These are phyloP conservation scores for Protomyces pachydermus DNA, from an alignment of 1,139 yeast genomes.

Conservation along the genomic window DNA sequence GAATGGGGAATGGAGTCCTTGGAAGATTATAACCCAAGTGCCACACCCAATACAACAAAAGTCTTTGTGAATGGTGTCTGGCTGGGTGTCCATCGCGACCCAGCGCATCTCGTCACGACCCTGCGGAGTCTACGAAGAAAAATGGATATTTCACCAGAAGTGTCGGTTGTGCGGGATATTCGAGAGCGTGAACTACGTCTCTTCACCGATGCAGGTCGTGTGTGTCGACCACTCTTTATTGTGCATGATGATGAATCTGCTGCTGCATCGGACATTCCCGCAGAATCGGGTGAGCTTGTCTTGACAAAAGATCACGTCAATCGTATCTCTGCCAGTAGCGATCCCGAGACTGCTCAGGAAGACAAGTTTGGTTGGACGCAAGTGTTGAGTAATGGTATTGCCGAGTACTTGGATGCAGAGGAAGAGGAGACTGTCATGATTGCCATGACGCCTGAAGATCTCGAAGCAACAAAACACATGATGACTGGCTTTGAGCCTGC, in stretches of 20 bases:
- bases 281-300: constrained; percentile 64
- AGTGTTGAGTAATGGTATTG: constrained; percentile 75
- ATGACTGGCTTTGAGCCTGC: constrained; percentile 44
- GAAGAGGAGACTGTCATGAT: constrained; percentile 97
- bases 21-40: constrained; percentile 91
- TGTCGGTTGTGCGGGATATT: constrained; percentile 91
- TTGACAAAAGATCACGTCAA: constrained; percentile 79
- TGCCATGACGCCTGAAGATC: constrained; percentile 98
- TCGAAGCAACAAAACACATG: constrained; percentile 61
- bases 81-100: constrained; percentile 98
- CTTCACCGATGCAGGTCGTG: constrained; percentile 98
- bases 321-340: constrained; percentile 62
- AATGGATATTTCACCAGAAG: constrained; percentile 95
- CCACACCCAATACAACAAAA: constrained; percentile 85
- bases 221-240: constrained; percentile 86
- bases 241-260: constrained; percentile 76
- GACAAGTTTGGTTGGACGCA: constrained; percentile 76
- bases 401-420: constrained; percentile 93
- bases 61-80: constrained; percentile 98
- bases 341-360: constrained; percentile 48
- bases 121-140: constrained; percentile 88
- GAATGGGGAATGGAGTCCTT: constrained; percentile 99
- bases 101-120: constrained; percentile 82
- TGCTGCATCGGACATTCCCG: constrained; percentile 40
- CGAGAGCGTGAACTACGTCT: constrained; percentile 93